Evolutionary conservation across 2,329 filamentous ascomycete genomes (phyloP).

Genomic region (Aspergillus vadensis): DNA sequence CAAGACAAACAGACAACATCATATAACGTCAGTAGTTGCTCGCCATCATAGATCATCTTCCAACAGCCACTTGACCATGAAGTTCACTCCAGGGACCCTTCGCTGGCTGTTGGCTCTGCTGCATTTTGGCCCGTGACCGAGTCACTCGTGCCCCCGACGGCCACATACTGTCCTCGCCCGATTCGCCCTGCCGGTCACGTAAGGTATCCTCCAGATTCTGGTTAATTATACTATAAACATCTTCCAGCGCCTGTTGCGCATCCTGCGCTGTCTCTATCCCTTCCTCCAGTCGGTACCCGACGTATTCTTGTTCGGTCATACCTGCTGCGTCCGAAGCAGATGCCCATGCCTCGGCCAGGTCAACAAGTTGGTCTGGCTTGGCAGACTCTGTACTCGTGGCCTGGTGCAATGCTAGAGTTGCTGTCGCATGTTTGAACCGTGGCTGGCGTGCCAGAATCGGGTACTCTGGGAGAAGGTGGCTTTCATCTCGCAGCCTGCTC

Average conservation of each 20-base stretch:
- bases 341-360: conserved; percentile 42
- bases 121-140: conserved; percentile 21
- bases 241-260: conserved; percentile 33
- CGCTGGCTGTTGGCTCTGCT: conserved; percentile 26
- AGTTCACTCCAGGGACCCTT: conserved; percentile 43
- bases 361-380: conserved; percentile 35
- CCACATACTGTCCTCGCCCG: conserved; percentile 35
- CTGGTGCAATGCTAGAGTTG: conserved; percentile 29
- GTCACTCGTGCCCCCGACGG: conserved; percentile 31
- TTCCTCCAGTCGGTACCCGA: conserved; percentile 35
- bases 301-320: conserved; percentile 33
- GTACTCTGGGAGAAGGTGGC: conserved; percentile 47
- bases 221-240: conserved; percentile 38
- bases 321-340: conserved; percentile 42
- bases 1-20: no score
- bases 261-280: conserved; percentile 35
- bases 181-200: conserved; percentile 17
- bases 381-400: conserved; percentile 18
- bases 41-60: conserved; percentile 11
- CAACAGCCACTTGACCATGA: conserved; percentile 37
- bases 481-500: conserved; percentile 45
- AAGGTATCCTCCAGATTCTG: conserved; percentile 35
- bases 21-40: no score
- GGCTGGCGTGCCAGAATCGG: conserved; percentile 39
- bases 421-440: conserved; percentile 38